Conservation (phyloP, 179 eudicot species). For the Camellia oleifera region DNA sequence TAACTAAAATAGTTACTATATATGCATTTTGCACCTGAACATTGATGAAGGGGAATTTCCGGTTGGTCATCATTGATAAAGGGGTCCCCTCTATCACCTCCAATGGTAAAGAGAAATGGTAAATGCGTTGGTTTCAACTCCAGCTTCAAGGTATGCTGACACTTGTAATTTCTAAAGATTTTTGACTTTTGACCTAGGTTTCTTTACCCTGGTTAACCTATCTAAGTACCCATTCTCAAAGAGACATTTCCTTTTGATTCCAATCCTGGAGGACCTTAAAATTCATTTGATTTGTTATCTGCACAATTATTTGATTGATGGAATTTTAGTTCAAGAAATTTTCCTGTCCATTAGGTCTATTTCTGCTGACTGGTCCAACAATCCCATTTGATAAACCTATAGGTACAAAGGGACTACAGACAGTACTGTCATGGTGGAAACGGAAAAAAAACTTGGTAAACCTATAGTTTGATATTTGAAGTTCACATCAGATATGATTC, state of each 20-base stretch:
- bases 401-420: slow-evolving; percentile 45
- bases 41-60: too few relatives aligned
- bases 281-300: neutral
- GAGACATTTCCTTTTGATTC: slow-evolving; percentile 5
- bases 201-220: neutral
- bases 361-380: slow-evolving; percentile 35
- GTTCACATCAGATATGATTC: neutral
- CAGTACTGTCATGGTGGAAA: slow-evolving; percentile 13
- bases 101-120: too few relatives aligned
- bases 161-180: too few relatives aligned
- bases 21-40: too few relatives aligned
- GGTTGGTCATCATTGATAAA: too few relatives aligned
- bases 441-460: slow-evolving; percentile 25
- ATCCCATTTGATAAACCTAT: slow-evolving; percentile 30
- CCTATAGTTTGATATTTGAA: slow-evolving; percentile 14
- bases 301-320: neutral
- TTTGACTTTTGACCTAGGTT: too few relatives aligned
- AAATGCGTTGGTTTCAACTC: too few relatives aligned
- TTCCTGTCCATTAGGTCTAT: slow-evolving; percentile 24
- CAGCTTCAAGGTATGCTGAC: too few relatives aligned
- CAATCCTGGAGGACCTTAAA: neutral
- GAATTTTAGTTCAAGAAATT: slow-evolving; percentile 4
- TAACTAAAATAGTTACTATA: too few relatives aligned
- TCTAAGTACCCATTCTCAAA: neutral
- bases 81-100: too few relatives aligned